Evolutionary conservation across 2,329 filamentous ascomycete species (phyloP), one percentile per base, ranked within the genome.

Genomic region (Xylariaceae sp.): DNA sequence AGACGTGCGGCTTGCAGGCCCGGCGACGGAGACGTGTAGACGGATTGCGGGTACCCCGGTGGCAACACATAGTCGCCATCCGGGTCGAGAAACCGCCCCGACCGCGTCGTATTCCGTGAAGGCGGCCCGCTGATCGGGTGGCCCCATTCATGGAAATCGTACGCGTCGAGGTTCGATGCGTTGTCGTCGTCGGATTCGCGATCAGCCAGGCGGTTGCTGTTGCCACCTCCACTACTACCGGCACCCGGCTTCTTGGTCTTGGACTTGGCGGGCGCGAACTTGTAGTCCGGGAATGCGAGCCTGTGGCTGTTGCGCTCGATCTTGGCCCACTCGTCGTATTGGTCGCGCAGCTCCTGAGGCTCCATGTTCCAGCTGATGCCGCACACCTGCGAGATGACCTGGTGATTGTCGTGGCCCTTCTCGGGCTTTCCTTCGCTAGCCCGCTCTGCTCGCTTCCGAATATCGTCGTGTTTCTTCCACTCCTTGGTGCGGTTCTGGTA

Each of bases 291-390:
- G 63, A 96, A 91, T 2, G 93, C 92, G 47, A 83, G 81, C 49
- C 88, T 84, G 71, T 97, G 93, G 71, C 95, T 96, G 62, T 86
- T 81, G 37, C 92, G 84, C 73, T 97, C 94, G 16, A 89, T 80
- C 64, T 83, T 85, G 18, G 94, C 91, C 76, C 90, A 87, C 13
- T 84, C 78, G 67, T 89, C 90, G 76, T 91, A 99, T 64, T 87
- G 81, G 16, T 87, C 82, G 50, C 87, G 85, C 53, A 97, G 72
- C 36, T 83, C 79, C n/a, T 83, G 75, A 0, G 89, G 81, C 70
- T 97, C 94, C 64, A 91, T 74, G 4, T 85, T 83, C 94, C 94
- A 99, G 66, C 90, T 93, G 50, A 84, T 78, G 23, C 92, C 94
- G 52, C 91, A 91, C n/a, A 94, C 84, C 39, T 86, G 85, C 2